These are phyloP conservation scores for Tulasnella sp. DNA, from an alignment of 768 basidiomycete species.

Conservation along the genomic window DNA sequence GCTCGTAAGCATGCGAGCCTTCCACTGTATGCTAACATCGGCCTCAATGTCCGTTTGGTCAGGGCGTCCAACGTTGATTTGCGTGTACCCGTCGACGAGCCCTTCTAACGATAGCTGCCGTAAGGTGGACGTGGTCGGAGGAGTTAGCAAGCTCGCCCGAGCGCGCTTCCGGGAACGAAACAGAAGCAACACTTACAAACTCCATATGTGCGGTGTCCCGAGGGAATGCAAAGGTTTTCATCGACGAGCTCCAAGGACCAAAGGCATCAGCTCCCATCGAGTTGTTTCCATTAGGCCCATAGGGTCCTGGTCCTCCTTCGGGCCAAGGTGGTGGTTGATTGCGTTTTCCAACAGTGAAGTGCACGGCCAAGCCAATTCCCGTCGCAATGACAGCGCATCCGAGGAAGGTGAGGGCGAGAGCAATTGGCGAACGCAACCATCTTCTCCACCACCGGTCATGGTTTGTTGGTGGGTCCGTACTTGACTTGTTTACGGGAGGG, in stretches of 20 bases:
- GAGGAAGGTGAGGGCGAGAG: background rate
- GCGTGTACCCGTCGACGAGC: background rate
- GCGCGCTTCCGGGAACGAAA: background rate
- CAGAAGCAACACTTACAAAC: background rate
- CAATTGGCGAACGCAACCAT: background rate
- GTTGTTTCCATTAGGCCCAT: background rate
- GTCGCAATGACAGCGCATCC: background rate
- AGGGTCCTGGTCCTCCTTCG: background rate
- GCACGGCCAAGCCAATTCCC: background rate
- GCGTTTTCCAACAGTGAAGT: background rate
- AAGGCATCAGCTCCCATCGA: background rate
- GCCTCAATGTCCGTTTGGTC: constrained; percentile 11
- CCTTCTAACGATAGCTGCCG: background rate
- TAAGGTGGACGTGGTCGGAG: background rate
- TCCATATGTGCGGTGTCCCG: background rate
- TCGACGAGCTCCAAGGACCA: background rate
- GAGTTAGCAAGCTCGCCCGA: background rate
- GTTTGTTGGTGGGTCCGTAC: background rate
- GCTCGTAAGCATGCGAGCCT: background rate
- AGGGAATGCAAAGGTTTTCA: background rate
- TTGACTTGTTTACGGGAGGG: background rate
- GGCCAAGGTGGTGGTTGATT: background rate
- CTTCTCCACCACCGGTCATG: background rate
- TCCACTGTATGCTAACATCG: background rate
- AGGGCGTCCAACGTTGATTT: background rate